phyloP scores from a whole-genome alignment of 805 yeast species.

The Yarrowia sp. region DNA sequence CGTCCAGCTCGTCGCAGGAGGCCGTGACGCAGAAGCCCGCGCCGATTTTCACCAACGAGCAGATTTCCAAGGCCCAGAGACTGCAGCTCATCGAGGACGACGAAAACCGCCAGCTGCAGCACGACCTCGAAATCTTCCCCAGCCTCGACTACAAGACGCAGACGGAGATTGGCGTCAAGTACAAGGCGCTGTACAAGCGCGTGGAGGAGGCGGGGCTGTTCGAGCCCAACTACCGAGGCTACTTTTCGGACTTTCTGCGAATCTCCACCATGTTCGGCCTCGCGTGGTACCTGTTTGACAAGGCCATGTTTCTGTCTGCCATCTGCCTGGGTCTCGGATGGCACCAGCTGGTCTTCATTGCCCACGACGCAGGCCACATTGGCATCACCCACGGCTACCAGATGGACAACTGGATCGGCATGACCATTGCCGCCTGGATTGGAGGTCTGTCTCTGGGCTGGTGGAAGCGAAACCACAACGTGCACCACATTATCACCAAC shows the following conservation, averaged over 20 bases:
- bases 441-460: slow-evolving; percentile 92
- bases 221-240: slow-evolving; percentile 69
- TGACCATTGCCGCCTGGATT: slow-evolving; percentile 66
- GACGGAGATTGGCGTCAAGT: slow-evolving; percentile 51
- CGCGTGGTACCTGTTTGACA: slow-evolving; percentile 50
- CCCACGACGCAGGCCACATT: slow-evolving; percentile 88
- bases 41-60: slow-evolving; percentile 21
- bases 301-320: slow-evolving; percentile 53
- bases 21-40: slow-evolving; percentile 28
- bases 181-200: slow-evolving; percentile 56
- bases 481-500: slow-evolving; percentile 88
- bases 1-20: slow-evolving; percentile 31
- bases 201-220: slow-evolving; percentile 61
- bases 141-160: slow-evolving; percentile 69
- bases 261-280: slow-evolving; percentile 53
- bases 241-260: slow-evolving; percentile 65
- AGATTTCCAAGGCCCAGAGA: slow-evolving; percentile 45
- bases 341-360: slow-evolving; percentile 88
- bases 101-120: slow-evolving; percentile 54
- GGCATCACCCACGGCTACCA: slow-evolving; percentile 79
- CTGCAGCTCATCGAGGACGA: slow-evolving; percentile 46
- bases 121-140: slow-evolving; percentile 61
- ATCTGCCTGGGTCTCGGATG: slow-evolving; percentile 68
- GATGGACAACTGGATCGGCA: slow-evolving; percentile 70
- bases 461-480: slow-evolving; percentile 94